phyloP scores from a whole-genome alignment of 1,139 yeast genomes.

The Fermentozyma sake region DNA sequence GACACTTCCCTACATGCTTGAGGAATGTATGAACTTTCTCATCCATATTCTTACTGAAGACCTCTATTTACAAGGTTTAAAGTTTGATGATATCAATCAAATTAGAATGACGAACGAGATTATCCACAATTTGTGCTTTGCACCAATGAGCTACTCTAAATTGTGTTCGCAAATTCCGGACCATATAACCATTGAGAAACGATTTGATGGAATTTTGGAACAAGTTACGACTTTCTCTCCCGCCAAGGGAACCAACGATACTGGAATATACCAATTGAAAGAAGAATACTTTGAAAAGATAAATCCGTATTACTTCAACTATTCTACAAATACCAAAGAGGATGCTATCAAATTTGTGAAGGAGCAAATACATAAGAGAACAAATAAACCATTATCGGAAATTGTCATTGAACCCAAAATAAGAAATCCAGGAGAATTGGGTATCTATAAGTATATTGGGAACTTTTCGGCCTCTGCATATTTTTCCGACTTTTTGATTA shows the following conservation, averaged over 20 bases:
- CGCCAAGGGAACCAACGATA: slow-evolving; percentile 61
- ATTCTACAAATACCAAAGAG: slow-evolving; percentile 72
- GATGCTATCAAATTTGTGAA: slow-evolving; percentile 62
- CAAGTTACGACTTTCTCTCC: slow-evolving; percentile 59
- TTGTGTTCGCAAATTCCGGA: slow-evolving; percentile 71
- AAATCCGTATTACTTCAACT: slow-evolving; percentile 82
- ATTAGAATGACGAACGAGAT: slow-evolving; percentile 62
- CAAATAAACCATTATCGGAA: slow-evolving; percentile 33
- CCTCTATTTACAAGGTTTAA: slow-evolving; percentile 45
- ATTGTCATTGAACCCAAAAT: slow-evolving; percentile 48
- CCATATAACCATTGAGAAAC: slow-evolving; percentile 63
- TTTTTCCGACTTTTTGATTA: slow-evolving; percentile 50
- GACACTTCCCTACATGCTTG: slow-evolving; percentile 58
- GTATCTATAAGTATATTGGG: slow-evolving; percentile 31
- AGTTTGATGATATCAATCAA: slow-evolving; percentile 42
- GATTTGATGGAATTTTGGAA: slow-evolving; percentile 64
- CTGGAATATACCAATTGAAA: slow-evolving; percentile 67
- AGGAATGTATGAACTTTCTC: slow-evolving; percentile 71
- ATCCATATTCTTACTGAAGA: slow-evolving; percentile 71
- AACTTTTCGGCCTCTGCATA: slow-evolving; percentile 47
- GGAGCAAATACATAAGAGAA: slow-evolving; percentile 27
- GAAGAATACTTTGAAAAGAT: slow-evolving; percentile 49
- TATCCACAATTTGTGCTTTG: slow-evolving; percentile 74
- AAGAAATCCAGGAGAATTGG: slow-evolving; percentile 22
- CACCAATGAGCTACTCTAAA: slow-evolving; percentile 67